Evolutionary conservation across 164 flowering plant species (phyloP), one percentile per base, ranked within the genome.

Genomic region (Vitis cinerea): DNA sequence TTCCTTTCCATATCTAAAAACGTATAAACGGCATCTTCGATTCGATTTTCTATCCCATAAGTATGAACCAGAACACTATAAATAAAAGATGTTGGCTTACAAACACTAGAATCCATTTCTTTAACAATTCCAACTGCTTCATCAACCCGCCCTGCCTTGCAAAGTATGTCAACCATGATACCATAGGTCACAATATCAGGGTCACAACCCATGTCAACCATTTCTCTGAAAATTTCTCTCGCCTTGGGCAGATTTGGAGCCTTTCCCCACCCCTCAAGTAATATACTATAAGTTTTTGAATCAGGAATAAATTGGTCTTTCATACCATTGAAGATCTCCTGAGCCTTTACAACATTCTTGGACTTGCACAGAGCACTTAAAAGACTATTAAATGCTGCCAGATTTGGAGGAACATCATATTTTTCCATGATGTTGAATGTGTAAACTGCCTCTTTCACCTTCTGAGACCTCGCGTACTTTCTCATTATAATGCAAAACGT

Each of bases 131-230:
- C 83, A 67, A 90, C 47, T 5, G 95, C 95, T 73, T 86, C 92
- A 72, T 87, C 90, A 13, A 81, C 83, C 74, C 97, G 80, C 47
- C 98, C 93, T 3, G 92, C 87, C 77, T 92, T 94, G 77, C 99
- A 94, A n/a, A 91, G 88, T 65, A 87, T 66, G 50, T 94, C 96
- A 71, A 92, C 92, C 99, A 94, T 89, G 65, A 90, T 92, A 12
- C 94, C 87, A 72, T 90, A 94, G 0, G 99, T 94, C 73, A 92
- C 95, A 31, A 90, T 86, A 73, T 94, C 99, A 4, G 97, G 99
- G 9, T 71, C 16, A 50, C 97, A 87, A 57, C 90, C 93, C 8
- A 27, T 63, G 16, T 80, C 83, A 59, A 84, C 77, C 97, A 92
- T 94, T 76, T 88, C 91, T 16, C 76, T 70, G 61, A 85, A 94